These are phyloP conservation scores for Hansenula sp. DNA, from an alignment of 1,139 yeast genomes.

Conservation along the genomic window DNA sequence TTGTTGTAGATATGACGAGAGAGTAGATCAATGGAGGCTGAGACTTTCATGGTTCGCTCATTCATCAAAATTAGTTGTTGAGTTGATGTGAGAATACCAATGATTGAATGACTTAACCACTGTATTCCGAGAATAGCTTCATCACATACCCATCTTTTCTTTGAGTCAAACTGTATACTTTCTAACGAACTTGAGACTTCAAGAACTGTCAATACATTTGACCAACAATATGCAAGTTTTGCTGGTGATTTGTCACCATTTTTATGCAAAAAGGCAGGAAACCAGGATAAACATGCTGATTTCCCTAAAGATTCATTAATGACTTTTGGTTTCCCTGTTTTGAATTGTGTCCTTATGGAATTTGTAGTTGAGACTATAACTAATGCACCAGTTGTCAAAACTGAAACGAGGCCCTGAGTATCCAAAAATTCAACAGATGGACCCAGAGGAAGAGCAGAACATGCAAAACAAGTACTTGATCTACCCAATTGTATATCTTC, in stretches of 20 bases:
- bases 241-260: slow-evolving; percentile 31
- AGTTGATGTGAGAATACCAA: slow-evolving; percentile 44
- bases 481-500: slow-evolving; percentile 20
- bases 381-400: slow-evolving; percentile 49
- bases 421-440: slow-evolving; percentile 48
- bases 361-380: slow-evolving; percentile 55
- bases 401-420: slow-evolving; percentile 54
- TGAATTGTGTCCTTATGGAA: slow-evolving; percentile 47
- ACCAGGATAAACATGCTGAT: slow-evolving; percentile 60
- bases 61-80: slow-evolving; percentile 41
- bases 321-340: slow-evolving; percentile 41
- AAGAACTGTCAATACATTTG: slow-evolving; percentile 49
- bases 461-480: slow-evolving; percentile 33
- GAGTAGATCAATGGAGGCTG: slow-evolving; percentile 37
- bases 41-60: slow-evolving; percentile 32
- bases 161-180: slow-evolving; percentile 38
- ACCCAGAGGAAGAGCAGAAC: slow-evolving; percentile 52
- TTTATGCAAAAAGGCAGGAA: slow-evolving; percentile 35
- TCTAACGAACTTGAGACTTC: slow-evolving; percentile 38
- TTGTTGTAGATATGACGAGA: slow-evolving; percentile 38
- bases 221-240: slow-evolving; percentile 64
- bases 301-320: slow-evolving; percentile 29
- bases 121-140: slow-evolving; percentile 49
- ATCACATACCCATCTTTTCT: slow-evolving; percentile 39
- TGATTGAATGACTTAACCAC: slow-evolving; percentile 53